phyloP scores from a whole-genome alignment of 805 yeast genomes.

The Nakazawaea wickerhamii region DNA sequence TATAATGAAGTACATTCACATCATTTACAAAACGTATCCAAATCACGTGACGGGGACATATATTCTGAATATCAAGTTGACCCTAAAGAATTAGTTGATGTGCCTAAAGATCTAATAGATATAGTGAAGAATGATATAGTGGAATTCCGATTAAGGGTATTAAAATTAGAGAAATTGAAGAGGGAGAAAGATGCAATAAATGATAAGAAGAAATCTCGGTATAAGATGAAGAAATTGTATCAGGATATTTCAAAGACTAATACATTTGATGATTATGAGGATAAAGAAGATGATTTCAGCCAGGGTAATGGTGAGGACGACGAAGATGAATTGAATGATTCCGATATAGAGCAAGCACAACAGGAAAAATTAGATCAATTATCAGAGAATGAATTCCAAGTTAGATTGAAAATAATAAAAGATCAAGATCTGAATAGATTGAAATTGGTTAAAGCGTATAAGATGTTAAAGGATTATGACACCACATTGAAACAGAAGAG shows the following conservation, averaged over 20 bases:
- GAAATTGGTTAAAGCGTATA: slow-evolving; percentile 29
- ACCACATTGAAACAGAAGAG: slow-evolving; percentile 18
- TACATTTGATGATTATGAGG: slow-evolving; percentile 21
- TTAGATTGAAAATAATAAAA: slow-evolving; percentile 17
- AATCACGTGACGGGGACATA: slow-evolving; percentile 1
- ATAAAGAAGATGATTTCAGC: slow-evolving; percentile 15
- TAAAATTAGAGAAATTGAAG: slow-evolving; percentile 45
- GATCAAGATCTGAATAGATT: slow-evolving; percentile 25
- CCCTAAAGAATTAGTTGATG: slow-evolving; percentile 49
- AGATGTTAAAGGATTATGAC: slow-evolving; percentile 23
- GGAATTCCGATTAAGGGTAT: slow-evolving; percentile 50
- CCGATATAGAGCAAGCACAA: slow-evolving; percentile 18
- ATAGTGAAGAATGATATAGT: slow-evolving; percentile 48
- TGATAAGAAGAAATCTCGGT: slow-evolving; percentile 45
- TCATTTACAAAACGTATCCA: not conserved
- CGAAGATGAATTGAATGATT: slow-evolving; percentile 20
- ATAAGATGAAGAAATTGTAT: slow-evolving; percentile 39
- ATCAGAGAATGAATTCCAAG: slow-evolving; percentile 16
- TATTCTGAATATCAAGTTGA: slow-evolving; percentile 43
- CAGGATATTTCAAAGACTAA: slow-evolving; percentile 17
- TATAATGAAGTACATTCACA: slow-evolving; percentile 1
- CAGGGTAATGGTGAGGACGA: slow-evolving; percentile 28
- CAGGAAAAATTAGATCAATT: slow-evolving; percentile 18
- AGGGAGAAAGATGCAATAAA: slow-evolving; percentile 41
- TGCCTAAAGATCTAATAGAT: slow-evolving; percentile 49